phyloP scores from a whole-genome alignment of 225 moss, liverwort and hornwort species.

The Polytrichum commune region DNA sequence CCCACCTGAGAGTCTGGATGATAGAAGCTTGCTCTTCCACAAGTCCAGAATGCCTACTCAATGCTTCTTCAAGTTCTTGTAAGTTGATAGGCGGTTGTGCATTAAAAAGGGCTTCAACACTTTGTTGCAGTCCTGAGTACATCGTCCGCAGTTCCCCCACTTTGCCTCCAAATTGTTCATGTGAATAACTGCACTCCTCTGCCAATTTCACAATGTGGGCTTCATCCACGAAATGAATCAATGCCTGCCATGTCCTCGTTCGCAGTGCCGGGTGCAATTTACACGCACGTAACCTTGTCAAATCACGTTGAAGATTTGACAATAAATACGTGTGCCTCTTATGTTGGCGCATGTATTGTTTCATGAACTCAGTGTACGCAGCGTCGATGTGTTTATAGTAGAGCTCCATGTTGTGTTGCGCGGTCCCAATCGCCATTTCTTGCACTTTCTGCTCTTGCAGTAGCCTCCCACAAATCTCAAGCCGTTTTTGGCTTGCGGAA shows the following conservation, averaged over 20 bases:
- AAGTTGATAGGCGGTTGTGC: constrained; percentile 41
- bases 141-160: constrained; percentile 41
- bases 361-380: constrained; percentile 45
- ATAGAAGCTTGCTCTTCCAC: constrained; percentile 55
- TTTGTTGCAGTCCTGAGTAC: constrained; percentile 39
- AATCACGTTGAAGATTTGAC: constrained; percentile 40
- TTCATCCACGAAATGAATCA: constrained; percentile 55
- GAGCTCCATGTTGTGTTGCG: constrained; percentile 48
- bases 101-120: constrained; percentile 41
- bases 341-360: constrained; percentile 37
- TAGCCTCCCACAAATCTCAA: constrained; percentile 48
- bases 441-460: constrained; percentile 56
- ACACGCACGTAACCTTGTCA: constrained; percentile 45
- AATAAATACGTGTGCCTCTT: constrained; percentile 50
- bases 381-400: constrained; percentile 49
- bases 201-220: constrained; percentile 45
- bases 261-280: constrained; percentile 50
- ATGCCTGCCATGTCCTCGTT: constrained; percentile 27
- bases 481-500: constrained; percentile 36
- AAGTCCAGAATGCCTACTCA: constrained; percentile 31
- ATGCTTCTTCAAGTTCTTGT: constrained; percentile 37
- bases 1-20: constrained; percentile 51
- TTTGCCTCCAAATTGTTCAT: constrained; percentile 46
- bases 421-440: constrained; percentile 55
- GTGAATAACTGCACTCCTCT: constrained; percentile 47